These are phyloP conservation scores for Nymphaea thermarum DNA, from an alignment of 164 flowering plant species.

Conservation along the genomic window DNA sequence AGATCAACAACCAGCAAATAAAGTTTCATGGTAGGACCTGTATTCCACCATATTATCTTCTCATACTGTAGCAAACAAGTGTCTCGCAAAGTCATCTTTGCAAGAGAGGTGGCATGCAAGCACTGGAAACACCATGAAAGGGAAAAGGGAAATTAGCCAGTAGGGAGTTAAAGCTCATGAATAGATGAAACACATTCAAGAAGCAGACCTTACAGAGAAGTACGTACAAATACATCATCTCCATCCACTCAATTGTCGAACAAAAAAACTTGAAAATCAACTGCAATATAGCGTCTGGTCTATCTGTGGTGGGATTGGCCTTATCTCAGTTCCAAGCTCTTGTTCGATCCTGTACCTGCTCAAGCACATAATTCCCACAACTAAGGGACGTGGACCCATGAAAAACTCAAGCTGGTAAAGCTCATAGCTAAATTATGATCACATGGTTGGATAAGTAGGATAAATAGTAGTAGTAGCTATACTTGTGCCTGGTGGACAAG, in stretches of 20 bases:
- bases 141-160: not conserved
- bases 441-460: too few relatives aligned
- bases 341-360: slow-evolving; percentile 97
- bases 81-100: too few relatives aligned
- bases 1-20: too few relatives aligned
- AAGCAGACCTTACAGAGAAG: not conserved
- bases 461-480: too few relatives aligned
- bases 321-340: slow-evolving; percentile 98
- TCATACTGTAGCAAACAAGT: not conserved
- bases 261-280: slow-evolving; percentile 19
- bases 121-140: not conserved
- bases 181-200: not conserved
- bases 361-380: not conserved
- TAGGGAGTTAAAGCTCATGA: not conserved
- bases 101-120: not conserved
- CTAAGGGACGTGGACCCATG: not conserved
- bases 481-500: too few relatives aligned
- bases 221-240: not conserved
- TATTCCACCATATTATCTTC: not conserved
- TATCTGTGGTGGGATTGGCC: slow-evolving; percentile 96
- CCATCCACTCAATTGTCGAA: not conserved
- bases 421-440: too few relatives aligned
- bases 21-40: not conserved
- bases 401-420: not conserved
- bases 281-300: slow-evolving; percentile 90